These are phyloP conservation scores for Vigna radiata DNA, from an alignment of 306 rosid species.

Conservation along the genomic window DNA sequence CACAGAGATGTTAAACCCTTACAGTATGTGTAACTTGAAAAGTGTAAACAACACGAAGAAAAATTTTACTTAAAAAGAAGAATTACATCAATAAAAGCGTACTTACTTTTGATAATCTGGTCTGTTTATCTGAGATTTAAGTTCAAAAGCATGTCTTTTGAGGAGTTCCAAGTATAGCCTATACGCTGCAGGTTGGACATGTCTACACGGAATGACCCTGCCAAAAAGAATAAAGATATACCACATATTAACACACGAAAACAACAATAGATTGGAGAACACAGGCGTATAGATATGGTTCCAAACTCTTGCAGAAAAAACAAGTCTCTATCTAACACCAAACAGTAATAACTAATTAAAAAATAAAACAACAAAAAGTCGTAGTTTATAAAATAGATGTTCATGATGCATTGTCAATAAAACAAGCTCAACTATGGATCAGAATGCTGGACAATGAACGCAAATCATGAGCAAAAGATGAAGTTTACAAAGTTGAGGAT, in stretches of 20 bases:
- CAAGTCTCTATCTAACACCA: neutral
- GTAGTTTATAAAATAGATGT: neutral
- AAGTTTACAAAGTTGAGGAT: neutral
- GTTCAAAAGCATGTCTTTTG: conserved; percentile 74
- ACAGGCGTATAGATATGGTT: neutral
- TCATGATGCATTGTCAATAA: neutral
- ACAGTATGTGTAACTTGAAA: conserved; percentile 4
- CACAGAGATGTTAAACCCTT: conserved; percentile 9
- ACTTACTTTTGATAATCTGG: conserved; percentile 79
- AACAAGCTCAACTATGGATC: conserved; percentile 12
- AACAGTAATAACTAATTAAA: neutral
- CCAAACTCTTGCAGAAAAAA: neutral
- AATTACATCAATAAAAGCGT: conserved; percentile 40
- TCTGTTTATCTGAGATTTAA: conserved; percentile 71
- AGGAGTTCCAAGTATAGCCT: conserved; percentile 88
- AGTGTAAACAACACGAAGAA: conserved; percentile 22
- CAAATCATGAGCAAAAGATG: conserved; percentile 7
- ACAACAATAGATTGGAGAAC: conserved; percentile 23
- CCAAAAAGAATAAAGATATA: conserved; percentile 25
- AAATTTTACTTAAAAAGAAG: neutral
- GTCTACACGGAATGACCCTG: conserved; percentile 91
- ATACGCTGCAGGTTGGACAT: conserved; percentile 78
- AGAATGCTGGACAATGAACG: conserved; percentile 4
- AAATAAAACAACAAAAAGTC: neutral
- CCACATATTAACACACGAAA: conserved; percentile 13